Evolutionary conservation across 257 asterid species (phyloP).

Genomic region (Jaltomata sinuosa): DNA sequence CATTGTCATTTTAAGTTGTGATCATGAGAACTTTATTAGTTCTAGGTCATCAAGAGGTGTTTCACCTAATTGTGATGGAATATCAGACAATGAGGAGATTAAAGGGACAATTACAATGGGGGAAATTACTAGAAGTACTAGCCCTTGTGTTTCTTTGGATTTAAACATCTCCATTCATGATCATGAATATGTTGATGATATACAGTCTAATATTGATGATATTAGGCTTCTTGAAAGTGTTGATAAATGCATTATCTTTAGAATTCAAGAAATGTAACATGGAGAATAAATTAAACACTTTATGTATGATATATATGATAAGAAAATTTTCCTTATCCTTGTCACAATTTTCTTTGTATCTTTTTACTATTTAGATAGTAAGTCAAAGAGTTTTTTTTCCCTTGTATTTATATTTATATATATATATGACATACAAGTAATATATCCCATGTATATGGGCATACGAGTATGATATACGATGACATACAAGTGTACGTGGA

Average conservation of each 20-base stretch:
- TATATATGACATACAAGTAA: too few species aligned
- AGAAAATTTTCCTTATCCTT: not conserved
- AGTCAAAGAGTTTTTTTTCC: too few species aligned
- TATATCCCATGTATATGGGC: too few species aligned
- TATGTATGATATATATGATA: not conserved
- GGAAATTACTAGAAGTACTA: not conserved
- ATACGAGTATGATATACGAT: too few species aligned
- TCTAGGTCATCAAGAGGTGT: conserved; percentile 37
- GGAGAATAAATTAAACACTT: not conserved
- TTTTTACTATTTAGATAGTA: too few species aligned
- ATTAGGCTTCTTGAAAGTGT: conserved; percentile 54
- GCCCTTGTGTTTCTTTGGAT: conserved; percentile 35
- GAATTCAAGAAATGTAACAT: not conserved
- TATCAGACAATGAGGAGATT: not conserved
- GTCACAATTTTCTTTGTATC: too few species aligned
- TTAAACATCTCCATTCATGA: conserved; percentile 42
- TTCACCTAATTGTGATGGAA: conserved; percentile 21
- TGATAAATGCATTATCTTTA: conserved; percentile 48
- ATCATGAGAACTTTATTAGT: conserved; percentile 29
- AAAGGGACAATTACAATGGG: not conserved
- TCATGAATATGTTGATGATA: too few species aligned
- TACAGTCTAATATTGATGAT: conserved; percentile 10
- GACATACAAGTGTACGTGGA: too few species aligned
- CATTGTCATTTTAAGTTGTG: conserved; percentile 44
- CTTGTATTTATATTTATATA: too few species aligned